Conservation (phyloP, 1,284 basidiomycete species). For the Moesziomyces sp. region DNA sequence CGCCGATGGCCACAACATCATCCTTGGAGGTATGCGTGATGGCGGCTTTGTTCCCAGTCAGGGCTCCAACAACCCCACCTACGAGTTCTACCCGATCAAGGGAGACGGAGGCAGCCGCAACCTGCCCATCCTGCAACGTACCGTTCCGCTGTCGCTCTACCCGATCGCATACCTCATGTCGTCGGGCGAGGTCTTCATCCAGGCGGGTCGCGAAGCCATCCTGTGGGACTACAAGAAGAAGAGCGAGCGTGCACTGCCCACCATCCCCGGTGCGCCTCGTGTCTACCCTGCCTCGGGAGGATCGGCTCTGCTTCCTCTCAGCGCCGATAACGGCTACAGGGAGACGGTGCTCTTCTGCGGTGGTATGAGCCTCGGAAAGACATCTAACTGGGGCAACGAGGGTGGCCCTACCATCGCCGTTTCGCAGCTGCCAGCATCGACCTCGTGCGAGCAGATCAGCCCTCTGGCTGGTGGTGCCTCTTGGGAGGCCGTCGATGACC, state of each 20-base stretch:
- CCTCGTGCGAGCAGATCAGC: constrained; percentile 57
- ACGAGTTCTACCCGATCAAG: constrained; percentile 61
- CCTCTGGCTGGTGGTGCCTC: constrained; percentile 30
- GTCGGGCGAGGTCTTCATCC: constrained; percentile 55
- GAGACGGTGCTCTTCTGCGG: constrained; percentile 63
- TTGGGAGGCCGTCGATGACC: constrained; percentile 50
- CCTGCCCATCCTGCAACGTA: constrained; percentile 45
- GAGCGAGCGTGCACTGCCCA: constrained; percentile 46
- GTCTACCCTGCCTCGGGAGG: constrained; percentile 61
- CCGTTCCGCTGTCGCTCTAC: constrained; percentile 58
- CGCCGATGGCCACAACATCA: constrained; percentile 50
- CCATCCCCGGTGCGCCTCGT: constrained; percentile 47
- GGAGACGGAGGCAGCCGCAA: constrained; percentile 28
- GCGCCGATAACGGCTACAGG: constrained; percentile 51
- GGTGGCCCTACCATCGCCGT: constrained; percentile 50
- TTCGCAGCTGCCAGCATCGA: constrained; percentile 45
- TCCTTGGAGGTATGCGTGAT: constrained; percentile 56
- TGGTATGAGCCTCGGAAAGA: constrained; percentile 50
- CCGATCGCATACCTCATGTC: constrained; percentile 60
- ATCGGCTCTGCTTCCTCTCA: constrained; percentile 55
- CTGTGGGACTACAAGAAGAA: constrained; percentile 51
- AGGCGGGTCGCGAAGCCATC: constrained; percentile 51
- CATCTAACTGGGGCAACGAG: constrained; percentile 56
- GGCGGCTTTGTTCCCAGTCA: constrained; percentile 58
- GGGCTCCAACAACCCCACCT: constrained; percentile 52